Conservation (phyloP, 2,329 filamentous ascomycete genomes). For the Leptosphaerulina australis region DNA sequence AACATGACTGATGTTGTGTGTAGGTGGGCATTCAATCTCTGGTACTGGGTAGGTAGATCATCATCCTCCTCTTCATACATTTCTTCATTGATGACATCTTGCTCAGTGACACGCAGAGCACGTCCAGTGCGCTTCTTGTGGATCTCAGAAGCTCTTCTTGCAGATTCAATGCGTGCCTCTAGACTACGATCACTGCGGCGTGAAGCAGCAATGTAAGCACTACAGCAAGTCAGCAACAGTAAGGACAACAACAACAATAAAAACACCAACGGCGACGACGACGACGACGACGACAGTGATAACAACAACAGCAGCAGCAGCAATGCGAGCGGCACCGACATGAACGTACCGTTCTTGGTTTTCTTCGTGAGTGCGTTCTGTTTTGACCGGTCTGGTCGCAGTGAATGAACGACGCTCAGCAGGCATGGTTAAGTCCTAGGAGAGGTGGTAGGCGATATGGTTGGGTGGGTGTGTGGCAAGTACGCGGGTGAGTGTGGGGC, state of each 20-base stretch:
- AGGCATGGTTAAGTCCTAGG: constrained; percentile 43
- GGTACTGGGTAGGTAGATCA: constrained; percentile 71
- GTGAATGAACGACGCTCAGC: constrained; percentile 45
- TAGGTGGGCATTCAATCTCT: constrained; percentile 66
- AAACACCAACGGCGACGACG: constrained; percentile 35
- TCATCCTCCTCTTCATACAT: constrained; percentile 98
- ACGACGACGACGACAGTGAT: neutral
- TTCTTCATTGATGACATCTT: constrained; percentile 87
- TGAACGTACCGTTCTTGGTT: constrained; percentile 71
- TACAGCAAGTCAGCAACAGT: constrained; percentile 41
- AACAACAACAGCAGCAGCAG: constrained; percentile 24
- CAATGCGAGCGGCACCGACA: neutral
- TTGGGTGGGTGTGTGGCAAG: neutral
- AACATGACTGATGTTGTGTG: constrained; percentile 66
- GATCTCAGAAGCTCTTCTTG: constrained; percentile 84
- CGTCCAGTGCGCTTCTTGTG: constrained; percentile 88
- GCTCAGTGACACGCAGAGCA: constrained; percentile 77
- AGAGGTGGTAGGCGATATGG: neutral
- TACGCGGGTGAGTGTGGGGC: constrained; percentile 16
- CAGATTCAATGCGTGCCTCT: constrained; percentile 87
- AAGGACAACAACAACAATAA: neutral
- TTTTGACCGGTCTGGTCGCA: constrained; percentile 59
- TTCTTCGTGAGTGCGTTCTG: constrained; percentile 77
- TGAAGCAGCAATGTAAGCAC: constrained; percentile 92
- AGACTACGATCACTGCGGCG: constrained; percentile 83